phyloP scores from a whole-genome alignment of 2,329 filamentous ascomycete species.

The Dactylellina cionopaga region DNA sequence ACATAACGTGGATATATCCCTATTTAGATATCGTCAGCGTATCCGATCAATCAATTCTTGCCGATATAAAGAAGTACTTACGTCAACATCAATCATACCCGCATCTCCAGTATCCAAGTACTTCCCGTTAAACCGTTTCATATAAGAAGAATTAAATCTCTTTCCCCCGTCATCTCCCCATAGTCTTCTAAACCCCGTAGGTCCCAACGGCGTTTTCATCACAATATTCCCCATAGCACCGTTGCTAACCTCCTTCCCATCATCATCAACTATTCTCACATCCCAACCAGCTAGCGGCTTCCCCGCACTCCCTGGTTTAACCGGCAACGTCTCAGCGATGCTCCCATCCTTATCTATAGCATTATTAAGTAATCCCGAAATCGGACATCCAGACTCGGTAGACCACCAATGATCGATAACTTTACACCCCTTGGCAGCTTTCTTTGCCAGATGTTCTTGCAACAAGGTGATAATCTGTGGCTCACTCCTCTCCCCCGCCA shows the following conservation, averaged over 20 bases:
- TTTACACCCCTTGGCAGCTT: slow-evolving; percentile 64
- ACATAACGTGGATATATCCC: slow-evolving; percentile 72
- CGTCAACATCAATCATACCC: slow-evolving; percentile 81
- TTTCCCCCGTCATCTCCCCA: slow-evolving; percentile 79
- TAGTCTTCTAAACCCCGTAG: slow-evolving; percentile 84
- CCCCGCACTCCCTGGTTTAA: slow-evolving; percentile 87
- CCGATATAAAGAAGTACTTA: neutral
- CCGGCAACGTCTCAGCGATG: slow-evolving; percentile 70
- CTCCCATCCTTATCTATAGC: slow-evolving; percentile 3
- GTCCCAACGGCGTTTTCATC: slow-evolving; percentile 80
- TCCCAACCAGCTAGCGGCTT: slow-evolving; percentile 94
- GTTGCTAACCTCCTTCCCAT: slow-evolving; percentile 74
- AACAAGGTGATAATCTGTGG: slow-evolving; percentile 85
- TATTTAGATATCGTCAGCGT: neutral
- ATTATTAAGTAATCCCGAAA: slow-evolving; percentile 64
- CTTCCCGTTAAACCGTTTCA: slow-evolving; percentile 80
- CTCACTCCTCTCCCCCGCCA: slow-evolving; percentile 89
- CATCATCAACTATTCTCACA: slow-evolving; percentile 82
- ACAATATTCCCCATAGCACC: slow-evolving; percentile 93
- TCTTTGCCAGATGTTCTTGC: slow-evolving; percentile 71
- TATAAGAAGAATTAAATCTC: slow-evolving; percentile 84
- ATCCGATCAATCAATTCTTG: neutral
- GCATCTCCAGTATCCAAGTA: slow-evolving; percentile 95
- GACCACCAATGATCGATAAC: slow-evolving; percentile 81
- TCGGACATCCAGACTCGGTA: slow-evolving; percentile 75